phyloP scores from a whole-genome alignment of 768 basidiomycete genomes.

The Russula abietina region DNA sequence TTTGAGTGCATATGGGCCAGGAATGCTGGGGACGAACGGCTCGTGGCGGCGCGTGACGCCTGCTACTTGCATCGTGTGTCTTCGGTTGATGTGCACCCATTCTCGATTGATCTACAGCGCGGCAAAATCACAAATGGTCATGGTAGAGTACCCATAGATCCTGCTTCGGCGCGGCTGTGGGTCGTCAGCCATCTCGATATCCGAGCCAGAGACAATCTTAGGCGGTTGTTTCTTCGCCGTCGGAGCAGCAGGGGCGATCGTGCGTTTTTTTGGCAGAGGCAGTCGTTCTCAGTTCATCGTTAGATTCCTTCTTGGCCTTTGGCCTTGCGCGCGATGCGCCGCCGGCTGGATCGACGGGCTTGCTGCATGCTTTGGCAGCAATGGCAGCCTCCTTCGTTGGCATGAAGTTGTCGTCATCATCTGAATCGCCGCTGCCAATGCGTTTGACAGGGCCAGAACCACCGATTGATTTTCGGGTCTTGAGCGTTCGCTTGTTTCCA shows the following conservation, averaged over 20 bases:
- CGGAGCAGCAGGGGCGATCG: slow-evolving; percentile 24
- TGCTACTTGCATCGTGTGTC: no score
- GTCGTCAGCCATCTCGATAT: slow-evolving; percentile 30
- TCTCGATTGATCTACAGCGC: no score
- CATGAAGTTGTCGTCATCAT: slow-evolving; percentile 51
- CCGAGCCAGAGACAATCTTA: slow-evolving; percentile 32
- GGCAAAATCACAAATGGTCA: no score
- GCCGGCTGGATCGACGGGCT: slow-evolving; percentile 28
- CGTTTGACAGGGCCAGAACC: slow-evolving; percentile 34
- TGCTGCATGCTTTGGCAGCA: slow-evolving; percentile 33
- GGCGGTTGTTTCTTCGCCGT: slow-evolving; percentile 26
- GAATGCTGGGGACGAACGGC: no score
- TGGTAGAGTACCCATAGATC: no score
- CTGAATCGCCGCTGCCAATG: slow-evolving; percentile 30
- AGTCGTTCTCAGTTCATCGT: slow-evolving; percentile 24
- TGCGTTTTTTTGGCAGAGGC: slow-evolving; percentile 25
- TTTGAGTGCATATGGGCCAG: no score
- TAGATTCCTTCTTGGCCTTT: slow-evolving; percentile 34
- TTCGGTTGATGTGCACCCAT: no score
- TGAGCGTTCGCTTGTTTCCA: slow-evolving; percentile 52
- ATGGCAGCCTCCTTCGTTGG: slow-evolving; percentile 40
- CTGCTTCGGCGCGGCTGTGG: slow-evolving; percentile 21
- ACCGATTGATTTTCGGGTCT: slow-evolving; percentile 46
- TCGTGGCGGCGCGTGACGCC: no score
- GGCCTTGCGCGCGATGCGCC: slow-evolving; percentile 32